Evolutionary conservation across 2,329 filamentous ascomycete genomes (phyloP).

Genomic region (Colletotrichum eleusines): DNA sequence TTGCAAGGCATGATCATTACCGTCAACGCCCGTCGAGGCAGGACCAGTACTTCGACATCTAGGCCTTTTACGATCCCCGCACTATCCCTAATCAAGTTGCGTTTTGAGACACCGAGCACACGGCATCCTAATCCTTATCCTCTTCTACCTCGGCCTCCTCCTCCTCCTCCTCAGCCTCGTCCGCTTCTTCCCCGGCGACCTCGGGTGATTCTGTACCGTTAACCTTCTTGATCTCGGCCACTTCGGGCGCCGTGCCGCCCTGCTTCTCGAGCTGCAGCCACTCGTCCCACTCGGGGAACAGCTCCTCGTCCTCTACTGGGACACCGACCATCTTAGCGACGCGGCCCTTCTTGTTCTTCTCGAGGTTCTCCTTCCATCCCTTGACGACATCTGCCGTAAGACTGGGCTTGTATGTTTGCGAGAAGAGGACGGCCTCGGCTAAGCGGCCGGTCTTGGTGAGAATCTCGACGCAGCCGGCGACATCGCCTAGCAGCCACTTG

Average conservation of each 20-base stretch:
- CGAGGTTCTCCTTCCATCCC: constrained; percentile 85
- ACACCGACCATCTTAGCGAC: constrained; percentile 86
- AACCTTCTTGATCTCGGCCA: constrained; percentile 45
- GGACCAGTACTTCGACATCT: constrained; percentile 41
- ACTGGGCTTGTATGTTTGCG: constrained; percentile 95
- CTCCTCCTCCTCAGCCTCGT: constrained; percentile 39
- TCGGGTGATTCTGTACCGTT: constrained; percentile 47
- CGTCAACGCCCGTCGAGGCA: constrained; percentile 43
- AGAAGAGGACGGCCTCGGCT: constrained; percentile 90
- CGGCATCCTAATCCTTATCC: constrained; percentile 41
- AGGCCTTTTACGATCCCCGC: constrained; percentile 42
- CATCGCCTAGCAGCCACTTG: constrained; percentile 87
- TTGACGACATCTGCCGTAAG: constrained; percentile 74
- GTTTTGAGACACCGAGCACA: constrained; percentile 19
- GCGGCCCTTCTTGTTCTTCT: constrained; percentile 87
- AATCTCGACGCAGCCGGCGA: constrained; percentile 84
- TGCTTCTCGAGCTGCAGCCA: constrained; percentile 85
- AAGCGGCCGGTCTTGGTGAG: constrained; percentile 82
- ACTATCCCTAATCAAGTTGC: constrained; percentile 34
- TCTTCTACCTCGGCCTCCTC: constrained; percentile 43
- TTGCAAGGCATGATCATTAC: constrained; percentile 44
- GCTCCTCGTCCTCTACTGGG: constrained; percentile 84
- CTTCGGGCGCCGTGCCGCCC: constrained; percentile 59
- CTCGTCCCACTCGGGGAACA: constrained; percentile 97
- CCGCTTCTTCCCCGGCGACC: constrained; percentile 40